Evolutionary conservation across 805 yeast genomes (phyloP), one percentile per base, ranked within the genome.

Genomic region (Ogataea henricii): DNA sequence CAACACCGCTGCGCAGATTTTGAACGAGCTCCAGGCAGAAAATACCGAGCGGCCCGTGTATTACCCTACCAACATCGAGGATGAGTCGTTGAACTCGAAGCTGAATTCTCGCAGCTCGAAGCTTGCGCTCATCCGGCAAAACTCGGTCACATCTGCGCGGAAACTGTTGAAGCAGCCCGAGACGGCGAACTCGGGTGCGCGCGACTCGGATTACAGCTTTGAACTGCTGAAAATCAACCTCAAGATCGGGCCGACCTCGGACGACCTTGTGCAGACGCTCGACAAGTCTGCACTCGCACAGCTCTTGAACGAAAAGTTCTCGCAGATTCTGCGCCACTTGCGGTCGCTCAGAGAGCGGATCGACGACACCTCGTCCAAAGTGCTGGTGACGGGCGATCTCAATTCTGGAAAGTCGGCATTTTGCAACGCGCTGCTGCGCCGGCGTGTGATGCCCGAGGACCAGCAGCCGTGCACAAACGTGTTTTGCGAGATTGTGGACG

Each of bases 391-490:
- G 2, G 99, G 99, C 43, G 99, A 94, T 65, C 77, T 94, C 55
- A 94, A 94, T 63, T 87, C 99, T 0, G 99, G 99, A 3, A 94
- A 94, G 62, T 89, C 97, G 1, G 87, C 96, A 1, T 89, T 94
- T 59, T 94, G 99, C 67, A 94, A 94, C 63, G 92, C 97, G 1
- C 71, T 94, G 34, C 69, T 94, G 49, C 75, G 91, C 55, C 77
- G 94, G 43, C 79, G 81, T 42, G 68, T 94, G 2, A 69, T 94
- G 40, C 99, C 99, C 0, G 96, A 87, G 60, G 99, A 94, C 67
- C 99, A 94, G 62, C 96, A 94, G 63, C 99, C 99, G 2, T 90
- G 97, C 60, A 94, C 99, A 0, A 84, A 88, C 52, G 97, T 94
- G 0, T 95, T 95, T 60, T 91, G 97, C 64, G 99, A 95, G 67